These are phyloP conservation scores for Simplicillium sp. DNA, from an alignment of 2,329 filamentous ascomycete genomes.

Conservation along the genomic window DNA sequence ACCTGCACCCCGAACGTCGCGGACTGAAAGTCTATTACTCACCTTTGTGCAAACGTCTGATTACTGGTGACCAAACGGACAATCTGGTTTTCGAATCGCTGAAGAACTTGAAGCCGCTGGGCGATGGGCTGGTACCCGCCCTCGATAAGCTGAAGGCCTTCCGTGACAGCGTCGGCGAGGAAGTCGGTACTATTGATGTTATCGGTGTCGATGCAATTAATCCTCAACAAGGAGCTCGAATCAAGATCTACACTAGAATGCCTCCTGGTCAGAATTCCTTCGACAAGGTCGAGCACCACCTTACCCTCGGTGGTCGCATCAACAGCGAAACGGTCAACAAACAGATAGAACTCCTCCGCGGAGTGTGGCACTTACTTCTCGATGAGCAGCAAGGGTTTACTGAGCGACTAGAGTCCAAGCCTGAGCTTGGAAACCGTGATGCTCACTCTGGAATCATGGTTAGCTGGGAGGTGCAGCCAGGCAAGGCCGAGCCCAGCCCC, in stretches of 20 bases:
- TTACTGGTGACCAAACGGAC: too few relatives aligned
- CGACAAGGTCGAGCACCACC: constrained; percentile 12
- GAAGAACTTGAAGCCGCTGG: too few relatives aligned
- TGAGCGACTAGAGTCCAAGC: constrained; percentile 5
- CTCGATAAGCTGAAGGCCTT: too few relatives aligned
- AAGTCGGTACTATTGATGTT: constrained; percentile 8
- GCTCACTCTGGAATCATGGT: constrained; percentile 3
- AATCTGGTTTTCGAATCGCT: too few relatives aligned
- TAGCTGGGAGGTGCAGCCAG: constrained; percentile 16
- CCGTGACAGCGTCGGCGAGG: too few relatives aligned
- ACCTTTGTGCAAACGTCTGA: too few relatives aligned
- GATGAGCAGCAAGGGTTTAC: constrained; percentile 11
- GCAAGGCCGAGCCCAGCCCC: constrained; percentile 12
- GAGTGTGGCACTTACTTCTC: constrained; percentile 16
- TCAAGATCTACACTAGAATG: constrained; percentile 16
- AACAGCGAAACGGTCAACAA: constrained; percentile 11
- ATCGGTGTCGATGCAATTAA: constrained; percentile 16
- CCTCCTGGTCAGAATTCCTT: constrained; percentile 13
- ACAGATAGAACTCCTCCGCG: constrained; percentile 11
- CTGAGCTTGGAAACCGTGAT: constrained; percentile 11
- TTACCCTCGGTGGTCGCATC: constrained; percentile 14
- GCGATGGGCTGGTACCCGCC: too few relatives aligned
- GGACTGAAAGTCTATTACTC: too few relatives aligned
- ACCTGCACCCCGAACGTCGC: too few relatives aligned
- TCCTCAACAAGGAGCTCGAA: constrained; percentile 14